Conservation (phyloP, 2,329 filamentous ascomycete genomes). For the Aspergillus pseudoterreus region DNA sequence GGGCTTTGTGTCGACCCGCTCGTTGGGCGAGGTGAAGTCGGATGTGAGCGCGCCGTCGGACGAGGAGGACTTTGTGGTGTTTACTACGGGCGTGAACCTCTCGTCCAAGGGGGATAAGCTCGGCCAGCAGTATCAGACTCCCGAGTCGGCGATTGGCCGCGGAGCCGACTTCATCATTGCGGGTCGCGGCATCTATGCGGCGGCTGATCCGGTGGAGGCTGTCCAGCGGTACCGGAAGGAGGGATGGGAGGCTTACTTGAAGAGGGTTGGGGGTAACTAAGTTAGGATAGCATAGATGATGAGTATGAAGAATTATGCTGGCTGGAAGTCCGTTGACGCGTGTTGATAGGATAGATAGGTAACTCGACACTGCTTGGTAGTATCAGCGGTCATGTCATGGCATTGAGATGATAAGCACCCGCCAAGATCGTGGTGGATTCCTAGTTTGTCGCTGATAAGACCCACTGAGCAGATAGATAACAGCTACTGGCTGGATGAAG, state of each 20-base stretch:
- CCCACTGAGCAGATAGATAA: too few species aligned
- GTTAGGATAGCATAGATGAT: too few species aligned
- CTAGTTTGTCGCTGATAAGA: too few species aligned
- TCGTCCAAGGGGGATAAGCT: constrained; percentile 46
- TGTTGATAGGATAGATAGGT: too few species aligned
- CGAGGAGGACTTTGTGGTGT: constrained; percentile 47
- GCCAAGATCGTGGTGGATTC: too few species aligned
- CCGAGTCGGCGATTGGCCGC: constrained; percentile 41
- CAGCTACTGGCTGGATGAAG: too few species aligned
- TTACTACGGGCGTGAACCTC: constrained; percentile 48
- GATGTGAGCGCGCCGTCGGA: constrained; percentile 22
- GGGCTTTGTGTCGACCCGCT: constrained; percentile 44
- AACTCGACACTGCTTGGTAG: too few species aligned
- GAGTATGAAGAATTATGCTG: background rate
- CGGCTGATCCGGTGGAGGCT: constrained; percentile 42
- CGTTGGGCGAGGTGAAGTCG: constrained; percentile 35
- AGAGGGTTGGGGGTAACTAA: constrained; percentile 26
- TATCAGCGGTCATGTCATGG: too few species aligned
- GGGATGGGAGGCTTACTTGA: constrained; percentile 46
- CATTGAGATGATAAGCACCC: too few species aligned
- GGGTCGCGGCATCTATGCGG: constrained; percentile 46
- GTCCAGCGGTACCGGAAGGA: constrained; percentile 43
- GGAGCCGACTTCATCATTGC: constrained; percentile 49
- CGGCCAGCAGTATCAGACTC: constrained; percentile 49
- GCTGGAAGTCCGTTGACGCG: too few species aligned